A percentile compares a stretch with the other conserved stretches of the same genome.
Evolutionary conservation across 345 rosid genomes (phyloP).

Genomic region (Mallotus nudiflorus): DNA sequence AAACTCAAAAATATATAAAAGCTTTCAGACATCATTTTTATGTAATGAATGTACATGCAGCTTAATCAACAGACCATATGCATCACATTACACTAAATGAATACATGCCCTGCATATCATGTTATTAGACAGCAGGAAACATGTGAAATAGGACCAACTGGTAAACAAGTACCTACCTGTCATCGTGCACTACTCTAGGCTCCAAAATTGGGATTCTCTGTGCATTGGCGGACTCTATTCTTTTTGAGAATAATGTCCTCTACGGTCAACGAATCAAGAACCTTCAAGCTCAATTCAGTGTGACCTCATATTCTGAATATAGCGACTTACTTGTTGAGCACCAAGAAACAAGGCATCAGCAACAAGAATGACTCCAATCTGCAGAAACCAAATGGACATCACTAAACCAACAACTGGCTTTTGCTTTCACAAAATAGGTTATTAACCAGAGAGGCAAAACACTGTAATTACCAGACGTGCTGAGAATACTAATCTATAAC

Average conservation of each 20-base stretch:
- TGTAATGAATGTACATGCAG: too few relatives aligned
- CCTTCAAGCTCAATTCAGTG: slow-evolving; percentile 41
- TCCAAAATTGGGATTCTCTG: slow-evolving; percentile 14
- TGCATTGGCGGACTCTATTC: slow-evolving; percentile 7
- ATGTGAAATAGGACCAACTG: not conserved
- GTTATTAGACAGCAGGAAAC: not conserved
- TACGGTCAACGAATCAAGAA: slow-evolving; percentile 10
- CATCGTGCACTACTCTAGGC: slow-evolving; percentile 9
- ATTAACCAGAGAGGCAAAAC: not conserved
- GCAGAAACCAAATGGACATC: slow-evolving; percentile 17
- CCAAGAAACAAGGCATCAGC: slow-evolving; percentile 80
- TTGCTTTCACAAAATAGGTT: not conserved
- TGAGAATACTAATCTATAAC: slow-evolving; percentile 67
- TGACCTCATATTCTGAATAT: slow-evolving; percentile 67
- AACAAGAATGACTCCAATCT: slow-evolving; percentile 71
- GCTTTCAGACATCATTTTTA: too few relatives aligned
- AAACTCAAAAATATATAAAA: too few relatives aligned
- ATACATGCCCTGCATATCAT: not conserved
- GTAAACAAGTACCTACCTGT: too few relatives aligned
- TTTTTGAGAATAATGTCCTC: not conserved
- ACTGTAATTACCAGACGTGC: slow-evolving; percentile 64
- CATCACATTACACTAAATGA: too few relatives aligned
- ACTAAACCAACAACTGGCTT: slow-evolving; percentile 12
- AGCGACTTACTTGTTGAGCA: slow-evolving; percentile 67
- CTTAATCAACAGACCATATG: too few relatives aligned